phyloP scores from a whole-genome alignment of 2,329 filamentous ascomycete genomes.

The Ustilaginoidea virens region DNA sequence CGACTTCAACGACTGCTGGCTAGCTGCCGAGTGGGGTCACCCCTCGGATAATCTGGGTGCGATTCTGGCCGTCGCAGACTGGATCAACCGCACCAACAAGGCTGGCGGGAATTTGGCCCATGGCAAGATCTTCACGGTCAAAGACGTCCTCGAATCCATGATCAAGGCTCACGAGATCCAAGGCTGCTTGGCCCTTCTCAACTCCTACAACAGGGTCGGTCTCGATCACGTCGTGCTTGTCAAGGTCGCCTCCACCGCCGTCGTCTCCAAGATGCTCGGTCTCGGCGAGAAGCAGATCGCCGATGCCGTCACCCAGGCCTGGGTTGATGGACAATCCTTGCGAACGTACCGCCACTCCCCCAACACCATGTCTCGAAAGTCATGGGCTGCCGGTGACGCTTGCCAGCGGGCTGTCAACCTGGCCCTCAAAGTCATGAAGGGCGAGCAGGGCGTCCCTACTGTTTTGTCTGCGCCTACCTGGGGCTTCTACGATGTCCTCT shows the following conservation, averaged over 20 bases:
- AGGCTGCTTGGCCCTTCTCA: conserved; percentile 89
- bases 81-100: conserved; percentile 83
- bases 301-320: conserved; percentile 91
- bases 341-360: conserved; percentile 94
- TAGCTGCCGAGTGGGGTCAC: conserved; percentile 97
- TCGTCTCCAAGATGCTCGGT: conserved; percentile 90
- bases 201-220: conserved; percentile 98
- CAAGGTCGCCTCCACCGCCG: conserved; percentile 90
- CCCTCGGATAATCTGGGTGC: conserved; percentile 96
- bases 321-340: conserved; percentile 91
- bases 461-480: conserved; percentile 85
- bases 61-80: conserved; percentile 92
- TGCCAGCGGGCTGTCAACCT: conserved; percentile 92
- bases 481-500: conserved; percentile 98
- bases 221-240: conserved; percentile 95
- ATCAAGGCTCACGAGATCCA: conserved; percentile 99
- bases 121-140: conserved; percentile 76
- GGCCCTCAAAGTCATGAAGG: conserved; percentile 78
- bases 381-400: conserved; percentile 95
- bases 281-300: conserved; percentile 81
- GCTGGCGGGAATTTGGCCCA: conserved; percentile 64
- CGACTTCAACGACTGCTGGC: conserved; percentile 99
- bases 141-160: conserved; percentile 90
- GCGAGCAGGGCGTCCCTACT: conserved; percentile 80
- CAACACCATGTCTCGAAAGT: conserved; percentile 99